Conservation (phyloP, 768 basidiomycete genomes). For the Cystofilobasidium capitatum region DNA sequence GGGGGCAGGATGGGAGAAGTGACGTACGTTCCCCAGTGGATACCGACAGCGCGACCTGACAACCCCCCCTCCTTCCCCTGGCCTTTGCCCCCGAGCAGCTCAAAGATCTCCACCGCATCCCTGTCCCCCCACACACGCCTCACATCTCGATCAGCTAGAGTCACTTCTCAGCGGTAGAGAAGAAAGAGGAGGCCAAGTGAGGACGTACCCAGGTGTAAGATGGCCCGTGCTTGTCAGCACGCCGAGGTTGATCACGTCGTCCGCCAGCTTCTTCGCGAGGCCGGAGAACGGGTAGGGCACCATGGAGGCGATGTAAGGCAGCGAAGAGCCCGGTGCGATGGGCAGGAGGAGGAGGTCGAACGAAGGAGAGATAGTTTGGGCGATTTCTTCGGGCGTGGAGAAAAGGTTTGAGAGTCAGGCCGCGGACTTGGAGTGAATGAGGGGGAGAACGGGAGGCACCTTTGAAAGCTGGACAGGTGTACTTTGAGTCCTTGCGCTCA, state of each 20-base stretch:
- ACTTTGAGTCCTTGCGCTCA: conserved; percentile 5
- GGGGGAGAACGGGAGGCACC: neutral
- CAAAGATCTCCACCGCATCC: conserved; percentile 15
- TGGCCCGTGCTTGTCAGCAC: conserved; percentile 22
- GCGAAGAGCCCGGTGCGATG: conserved; percentile 24
- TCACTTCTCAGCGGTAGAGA: neutral
- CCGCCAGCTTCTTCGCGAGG: conserved; percentile 1
- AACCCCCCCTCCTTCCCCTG: neutral
- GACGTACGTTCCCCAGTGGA: conserved; percentile 22
- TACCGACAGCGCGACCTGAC: conserved; percentile 9
- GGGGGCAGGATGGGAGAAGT: neutral
- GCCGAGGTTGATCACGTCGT: conserved; percentile 16
- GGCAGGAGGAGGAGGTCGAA: conserved; percentile 25
- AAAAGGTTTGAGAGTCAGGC: neutral
- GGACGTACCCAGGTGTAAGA: conserved; percentile 12
- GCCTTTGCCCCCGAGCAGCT: conserved; percentile 10
- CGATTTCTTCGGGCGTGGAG: conserved; percentile 4
- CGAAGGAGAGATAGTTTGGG: conserved; percentile 9
- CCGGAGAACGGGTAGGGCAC: conserved; percentile 22
- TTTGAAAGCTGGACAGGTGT: conserved; percentile 22
- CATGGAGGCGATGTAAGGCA: conserved; percentile 23
- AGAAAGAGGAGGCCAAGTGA: neutral
- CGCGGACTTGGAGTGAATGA: neutral
- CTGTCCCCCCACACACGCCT: neutral
- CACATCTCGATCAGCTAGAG: neutral